Evolutionary conservation across 2,329 filamentous ascomycete species (phyloP).

Genomic region (Aspergillus proliferans): DNA sequence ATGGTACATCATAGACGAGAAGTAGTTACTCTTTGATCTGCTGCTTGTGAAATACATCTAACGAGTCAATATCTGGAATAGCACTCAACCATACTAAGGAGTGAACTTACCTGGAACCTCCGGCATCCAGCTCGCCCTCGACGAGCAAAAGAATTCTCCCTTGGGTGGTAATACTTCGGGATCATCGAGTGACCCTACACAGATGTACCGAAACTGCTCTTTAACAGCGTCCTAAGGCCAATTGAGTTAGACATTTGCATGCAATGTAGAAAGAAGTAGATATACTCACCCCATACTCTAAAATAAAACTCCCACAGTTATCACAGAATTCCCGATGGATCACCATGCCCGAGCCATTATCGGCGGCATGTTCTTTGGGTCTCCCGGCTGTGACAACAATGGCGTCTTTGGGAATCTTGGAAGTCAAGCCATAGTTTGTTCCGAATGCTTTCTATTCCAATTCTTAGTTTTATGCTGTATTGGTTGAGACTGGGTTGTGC

Average conservation of each 20-base stretch:
- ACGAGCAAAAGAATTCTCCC: conserved; percentile 51
- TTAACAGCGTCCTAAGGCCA: conserved; percentile 24
- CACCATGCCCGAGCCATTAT: conserved; percentile 45
- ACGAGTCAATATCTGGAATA: conserved; percentile 3
- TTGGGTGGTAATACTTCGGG: conserved; percentile 46
- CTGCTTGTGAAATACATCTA: conserved; percentile 44
- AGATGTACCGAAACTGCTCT: conserved; percentile 37
- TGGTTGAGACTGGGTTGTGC: neutral
- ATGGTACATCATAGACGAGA: neutral
- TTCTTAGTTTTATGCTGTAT: neutral
- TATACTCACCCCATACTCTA: conserved; percentile 46
- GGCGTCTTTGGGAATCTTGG: conserved; percentile 43
- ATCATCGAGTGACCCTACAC: conserved; percentile 47
- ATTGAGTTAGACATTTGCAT: conserved; percentile 1
- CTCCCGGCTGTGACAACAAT: conserved; percentile 37
- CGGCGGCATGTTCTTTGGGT: conserved; percentile 42
- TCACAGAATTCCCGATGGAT: conserved; percentile 50
- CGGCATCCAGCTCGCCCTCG: conserved; percentile 47
- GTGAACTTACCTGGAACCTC: conserved; percentile 39
- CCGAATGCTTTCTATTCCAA: conserved; percentile 45
- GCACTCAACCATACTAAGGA: neutral
- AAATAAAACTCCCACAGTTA: conserved; percentile 46
- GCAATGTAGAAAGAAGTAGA: neutral
- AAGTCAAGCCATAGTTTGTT: conserved; percentile 47
- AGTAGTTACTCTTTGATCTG: conserved; percentile 36